Evolutionary conservation across 192 early-diverging fungal species (phyloP).

Genomic region (Rhizoclosmatium sp.): DNA sequence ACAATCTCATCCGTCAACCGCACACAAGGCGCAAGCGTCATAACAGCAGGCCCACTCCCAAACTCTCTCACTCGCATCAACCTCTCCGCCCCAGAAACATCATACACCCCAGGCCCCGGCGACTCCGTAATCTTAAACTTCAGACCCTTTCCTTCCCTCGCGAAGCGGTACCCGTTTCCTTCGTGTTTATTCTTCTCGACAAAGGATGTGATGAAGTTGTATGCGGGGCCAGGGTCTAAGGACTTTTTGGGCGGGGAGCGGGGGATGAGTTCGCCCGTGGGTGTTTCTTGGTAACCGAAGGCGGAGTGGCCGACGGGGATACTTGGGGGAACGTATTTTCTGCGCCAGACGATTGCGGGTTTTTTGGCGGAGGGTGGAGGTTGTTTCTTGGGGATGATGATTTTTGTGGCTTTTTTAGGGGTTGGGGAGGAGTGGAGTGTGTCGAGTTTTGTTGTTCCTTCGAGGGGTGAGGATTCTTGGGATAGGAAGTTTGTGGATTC

Average conservation of each 20-base stretch:
- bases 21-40: slow-evolving; percentile 62
- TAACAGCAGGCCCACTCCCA: slow-evolving; percentile 56
- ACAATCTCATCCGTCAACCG: slow-evolving; percentile 61
- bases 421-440: neutral
- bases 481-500: neutral
- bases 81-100: slow-evolving; percentile 40
- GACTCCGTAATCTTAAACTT: slow-evolving; percentile 44
- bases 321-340: slow-evolving; percentile 61
- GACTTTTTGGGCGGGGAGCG: slow-evolving; percentile 54
- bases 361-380: slow-evolving; percentile 29
- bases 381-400: neutral
- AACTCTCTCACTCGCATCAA: slow-evolving; percentile 36
- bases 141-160: slow-evolving; percentile 37
- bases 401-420: neutral
- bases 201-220: slow-evolving; percentile 58
- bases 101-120: slow-evolving; percentile 55
- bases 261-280: slow-evolving; percentile 56
- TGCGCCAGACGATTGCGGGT: slow-evolving; percentile 54
- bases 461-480: neutral
- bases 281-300: slow-evolving; percentile 62
- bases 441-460: neutral
- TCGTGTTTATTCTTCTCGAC: slow-evolving; percentile 52
- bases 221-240: slow-evolving; percentile 48
- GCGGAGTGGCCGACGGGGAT: slow-evolving; percentile 53
- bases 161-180: slow-evolving; percentile 47